These are phyloP conservation scores for Ogataea pignaliae DNA, from an alignment of 805 yeast genomes.

Conservation along the genomic window DNA sequence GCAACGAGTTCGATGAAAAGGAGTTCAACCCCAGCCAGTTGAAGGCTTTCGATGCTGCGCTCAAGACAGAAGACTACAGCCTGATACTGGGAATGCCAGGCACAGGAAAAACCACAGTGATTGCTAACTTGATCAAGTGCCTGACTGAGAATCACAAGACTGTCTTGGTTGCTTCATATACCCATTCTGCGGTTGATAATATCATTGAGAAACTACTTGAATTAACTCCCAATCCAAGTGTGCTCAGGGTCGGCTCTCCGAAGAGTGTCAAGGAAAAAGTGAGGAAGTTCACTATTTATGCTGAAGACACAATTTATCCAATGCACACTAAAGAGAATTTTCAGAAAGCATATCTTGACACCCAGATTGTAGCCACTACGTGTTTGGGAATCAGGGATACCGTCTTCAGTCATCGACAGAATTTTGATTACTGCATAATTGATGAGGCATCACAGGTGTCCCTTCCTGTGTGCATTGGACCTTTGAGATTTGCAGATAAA, in stretches of 20 bases:
- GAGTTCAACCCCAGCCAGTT: conserved; percentile 68
- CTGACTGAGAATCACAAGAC: conserved; percentile 59
- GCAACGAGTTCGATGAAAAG: conserved; percentile 14
- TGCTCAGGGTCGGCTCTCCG: conserved; percentile 65
- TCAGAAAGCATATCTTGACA: conserved; percentile 41
- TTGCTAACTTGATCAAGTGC: conserved; percentile 64
- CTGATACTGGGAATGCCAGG: conserved; percentile 97
- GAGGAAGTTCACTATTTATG: conserved; percentile 45
- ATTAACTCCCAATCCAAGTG: conserved; percentile 36
- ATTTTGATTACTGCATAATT: conserved; percentile 87
- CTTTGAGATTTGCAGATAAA: conserved; percentile 68
- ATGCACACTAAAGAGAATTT: conserved; percentile 41
- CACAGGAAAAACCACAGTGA: conserved; percentile 91
- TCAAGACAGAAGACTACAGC: conserved; percentile 68
- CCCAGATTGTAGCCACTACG: conserved; percentile 83
- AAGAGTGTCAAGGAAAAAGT: conserved; percentile 61
- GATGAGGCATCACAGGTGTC: conserved; percentile 98
- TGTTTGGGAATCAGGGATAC: conserved; percentile 72
- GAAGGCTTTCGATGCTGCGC: conserved; percentile 59
- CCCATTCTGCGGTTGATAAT: conserved; percentile 96
- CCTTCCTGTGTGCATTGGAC: conserved; percentile 87
- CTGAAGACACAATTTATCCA: conserved; percentile 26
- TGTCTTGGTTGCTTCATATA: conserved; percentile 77
- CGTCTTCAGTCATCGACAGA: conserved; percentile 45
- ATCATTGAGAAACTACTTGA: conserved; percentile 65